Base-by-base conservation (phyloP, 306 rosid species). In the Cucurbita argyrosperma region DNA sequence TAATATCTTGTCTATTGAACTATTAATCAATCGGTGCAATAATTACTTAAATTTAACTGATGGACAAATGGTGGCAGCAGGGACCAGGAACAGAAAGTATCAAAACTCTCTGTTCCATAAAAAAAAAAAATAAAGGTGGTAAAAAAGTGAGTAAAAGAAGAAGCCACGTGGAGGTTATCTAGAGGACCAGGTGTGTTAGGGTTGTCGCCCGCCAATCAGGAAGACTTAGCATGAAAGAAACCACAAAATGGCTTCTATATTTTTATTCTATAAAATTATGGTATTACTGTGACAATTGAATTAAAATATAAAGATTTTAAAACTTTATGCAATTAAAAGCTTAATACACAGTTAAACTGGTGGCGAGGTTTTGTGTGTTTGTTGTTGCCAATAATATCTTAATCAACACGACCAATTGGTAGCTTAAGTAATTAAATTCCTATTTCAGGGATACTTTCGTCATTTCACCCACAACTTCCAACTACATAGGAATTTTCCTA, bases 141-240 rank as follows among this genome's bases (percentile, higher is more conserved):
- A 62, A 64, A 4, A 59, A 6, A 8, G 10, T 4, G 47, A 18
- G 51, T 8, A 64, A 63, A 64, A 40, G 4, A 46, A n/a, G 21
- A 10, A 43, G 37, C 52, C 37, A 42, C 71, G 71, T 64, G 52
- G 51, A 10, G 4, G 1, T 18, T 5, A 10, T n/a, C 0, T 40
- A 42, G 71, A 64, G 37, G 37, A 12, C 52, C 71, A 64, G 52
- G 37, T 64, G 37, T 64, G 2, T 40, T 40, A 19, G 14, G 19
- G 46, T 7, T 14, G 12, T 15, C 21, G 67, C 71, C 30, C 71
- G 30, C 71, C 71, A 64, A 61, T 64, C 15, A 5, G 14, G 51
- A 64, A 64, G 52, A 64, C 71, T 64, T 64, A 42, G 35, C 71
- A 5, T 42, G n/a, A 64, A 64, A 64, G 71, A 64, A 64, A 64